Base-by-base conservation (phyloP, 2,329 filamentous ascomycete genomes). In the Amauroascus niger region DNA sequence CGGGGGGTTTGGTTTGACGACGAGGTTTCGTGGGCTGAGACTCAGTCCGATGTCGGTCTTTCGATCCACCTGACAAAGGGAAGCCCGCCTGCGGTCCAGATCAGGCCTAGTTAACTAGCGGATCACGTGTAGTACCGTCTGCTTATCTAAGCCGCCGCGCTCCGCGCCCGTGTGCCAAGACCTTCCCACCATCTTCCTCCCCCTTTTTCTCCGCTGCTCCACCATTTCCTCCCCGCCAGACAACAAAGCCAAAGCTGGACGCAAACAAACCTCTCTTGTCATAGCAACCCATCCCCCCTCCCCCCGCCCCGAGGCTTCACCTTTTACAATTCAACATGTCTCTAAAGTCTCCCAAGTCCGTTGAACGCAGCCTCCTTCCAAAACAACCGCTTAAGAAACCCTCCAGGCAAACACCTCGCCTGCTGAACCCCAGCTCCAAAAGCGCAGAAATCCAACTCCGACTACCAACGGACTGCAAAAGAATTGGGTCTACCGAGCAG, bases 361-460 rank as follows among this genome's bases (percentile, higher is more conserved):
- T 44, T 24, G 26, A 40, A 24, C 53, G 28, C 33, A 11, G 6
- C 6, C 54, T 58, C 11, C 39, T 45, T 28, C 28, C 50, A 11
- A 56, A 56, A 47, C 56, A 54, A 22, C 50, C 54, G 4, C 49
- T 58, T 18, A 33, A 37, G 2, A 57, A 57, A 44, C 51, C 56
- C 24, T 53, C 32, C 32, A 22, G 39, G 3, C 37, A n/a, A 30
- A 33, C 22, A 14, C 52, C 46, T 8, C 32, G 43, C 40, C 37
- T 49, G 28, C 47, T 57, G 14, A 52, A 55, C 30, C 55, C 58
- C 37, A 54, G 52, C 28, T 44, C 44, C 2, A 46, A 30, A 18
- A 8, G 32, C 9, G 58, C 58, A 48, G 55, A 58, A n/a, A 41
- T 59, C 28, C 51, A 59, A 32, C 14, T 59, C 14, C 48, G 33